Base-by-base conservation (phyloP, 129 eudicot species). In the Lactuca sativa region DNA sequence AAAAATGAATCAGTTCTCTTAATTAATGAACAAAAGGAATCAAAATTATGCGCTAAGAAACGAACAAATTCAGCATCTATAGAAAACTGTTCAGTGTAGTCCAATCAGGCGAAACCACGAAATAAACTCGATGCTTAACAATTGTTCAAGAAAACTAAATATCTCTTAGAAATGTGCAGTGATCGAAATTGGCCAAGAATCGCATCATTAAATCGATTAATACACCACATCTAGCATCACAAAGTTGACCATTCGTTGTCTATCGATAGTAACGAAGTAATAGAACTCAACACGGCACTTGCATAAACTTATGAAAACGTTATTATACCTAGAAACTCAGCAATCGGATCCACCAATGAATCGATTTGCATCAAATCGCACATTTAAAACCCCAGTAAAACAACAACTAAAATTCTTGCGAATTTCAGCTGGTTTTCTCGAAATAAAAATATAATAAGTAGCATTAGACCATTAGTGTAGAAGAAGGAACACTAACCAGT, bases 401-500 rank as follows among this genome's bases (percentile, higher is more conserved):
- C 54, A 41, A 43, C 66, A 60, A 17, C 76, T 25, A 10, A 59
- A 48, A 9, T 34, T 36, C 51, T 60, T 44, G 34, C 51, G 11
- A 64, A 9, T 30, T 49, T 63, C 65, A 53, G 48, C 64, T 59
- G 58, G 54, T 36, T 62, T 38, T 18, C 54, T 60, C 38, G 8
- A 38, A 53, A 15, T 12, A 51, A 68, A 9, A 44, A 36, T 67
- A 47, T 30, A 25, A 12, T 48, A 14, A 66, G 33, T 59, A 66
- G 74, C 31, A 60, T 36, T 8, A 76, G 80, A 66, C 69, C 31
- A 60, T 36, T 8, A 76, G 80, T 37, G 69, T 48, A 76, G 67
- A 48, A 16, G 21, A 34, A 72, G 69, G 49, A 72, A 13, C 40
- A 76, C 80, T 68, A 59, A 76, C 74, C 70, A 41, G 65, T 76